Conservation (phyloP, 805 yeast genomes). For the Torulaspora maleeae region DNA sequence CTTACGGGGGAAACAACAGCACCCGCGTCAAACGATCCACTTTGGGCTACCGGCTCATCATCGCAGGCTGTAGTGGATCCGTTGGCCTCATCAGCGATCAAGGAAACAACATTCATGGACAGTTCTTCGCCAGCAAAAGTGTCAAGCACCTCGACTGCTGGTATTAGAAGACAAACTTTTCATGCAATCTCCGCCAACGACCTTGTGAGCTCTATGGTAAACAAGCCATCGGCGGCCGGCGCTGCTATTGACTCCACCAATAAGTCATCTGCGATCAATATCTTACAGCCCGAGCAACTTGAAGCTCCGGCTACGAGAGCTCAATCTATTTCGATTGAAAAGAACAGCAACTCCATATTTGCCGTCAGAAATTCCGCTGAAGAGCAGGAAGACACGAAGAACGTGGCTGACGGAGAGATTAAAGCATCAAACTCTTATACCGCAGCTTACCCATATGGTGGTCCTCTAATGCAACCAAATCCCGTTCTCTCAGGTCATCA, state of each 20-base stretch:
- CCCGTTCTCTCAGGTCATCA: slow-evolving; percentile 28
- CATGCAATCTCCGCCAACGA: slow-evolving; percentile 30
- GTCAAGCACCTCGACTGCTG: slow-evolving; percentile 14
- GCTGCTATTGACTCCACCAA: slow-evolving; percentile 2
- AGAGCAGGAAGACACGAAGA: slow-evolving; percentile 2
- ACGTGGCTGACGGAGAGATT: slow-evolving; percentile 14
- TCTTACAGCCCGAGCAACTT: not conserved
- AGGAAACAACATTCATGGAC: slow-evolving; percentile 13
- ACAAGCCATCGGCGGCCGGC: not conserved
- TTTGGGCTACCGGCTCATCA: slow-evolving; percentile 16
- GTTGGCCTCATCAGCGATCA: slow-evolving; percentile 7
- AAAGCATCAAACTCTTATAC: slow-evolving; percentile 22
- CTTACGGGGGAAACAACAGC: slow-evolving; percentile 4
- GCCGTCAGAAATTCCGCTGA: not conserved
- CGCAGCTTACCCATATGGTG: slow-evolving; percentile 35
- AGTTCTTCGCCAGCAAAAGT: slow-evolving; percentile 12
- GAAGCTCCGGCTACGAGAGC: slow-evolving; percentile 18
- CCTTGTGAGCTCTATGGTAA: slow-evolving; percentile 10
- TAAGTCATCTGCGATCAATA: not conserved
- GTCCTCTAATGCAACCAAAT: slow-evolving; percentile 32
- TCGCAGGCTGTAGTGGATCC: slow-evolving; percentile 10
- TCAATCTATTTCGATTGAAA: slow-evolving; percentile 29
- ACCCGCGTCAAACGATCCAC: slow-evolving; percentile 16
- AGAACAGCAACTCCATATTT: slow-evolving; percentile 17
- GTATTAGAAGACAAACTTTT: slow-evolving; percentile 36